These are phyloP conservation scores for Nephelium lappaceum DNA, from an alignment of 345 rosid species.

Conservation along the genomic window DNA sequence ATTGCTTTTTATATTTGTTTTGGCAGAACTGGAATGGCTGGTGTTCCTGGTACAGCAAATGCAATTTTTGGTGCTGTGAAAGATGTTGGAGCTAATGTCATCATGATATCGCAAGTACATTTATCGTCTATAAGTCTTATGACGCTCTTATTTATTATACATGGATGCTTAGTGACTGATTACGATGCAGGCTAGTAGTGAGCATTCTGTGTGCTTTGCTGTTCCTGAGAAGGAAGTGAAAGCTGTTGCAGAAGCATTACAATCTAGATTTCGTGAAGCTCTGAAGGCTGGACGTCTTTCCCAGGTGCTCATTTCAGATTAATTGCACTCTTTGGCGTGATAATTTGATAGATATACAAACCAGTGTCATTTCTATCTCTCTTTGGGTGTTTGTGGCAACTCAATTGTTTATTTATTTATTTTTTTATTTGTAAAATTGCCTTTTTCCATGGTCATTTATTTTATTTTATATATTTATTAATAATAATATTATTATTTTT, in stretches of 20 bases:
- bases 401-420: not conserved
- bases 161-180: conserved; percentile 29
- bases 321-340: not conserved
- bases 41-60: conserved; percentile 98
- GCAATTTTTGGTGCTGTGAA: conserved; percentile 91
- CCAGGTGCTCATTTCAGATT: conserved; percentile 52
- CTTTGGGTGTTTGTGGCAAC: not conserved
- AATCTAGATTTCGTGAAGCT: conserved; percentile 84
- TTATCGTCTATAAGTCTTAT: conserved; percentile 8
- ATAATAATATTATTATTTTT: too few relatives aligned
- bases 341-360: conserved; percentile 12
- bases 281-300: conserved; percentile 96
- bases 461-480: not conserved
- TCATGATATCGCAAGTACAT: conserved; percentile 95
- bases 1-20: conserved; percentile 13
- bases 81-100: conserved; percentile 99
- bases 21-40: conserved; percentile 98
- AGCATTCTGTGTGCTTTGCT: conserved; percentile 98
- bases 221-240: conserved; percentile 97
- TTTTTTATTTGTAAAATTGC: not conserved
- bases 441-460: not conserved
- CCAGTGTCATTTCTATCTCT: not conserved
- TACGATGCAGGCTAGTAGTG: conserved; percentile 85
- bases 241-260: conserved; percentile 85
- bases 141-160: conserved; percentile 10